These are phyloP conservation scores for Mycena olivaceomarginata DNA, from an alignment of 768 basidiomycete species.

Conservation along the genomic window DNA sequence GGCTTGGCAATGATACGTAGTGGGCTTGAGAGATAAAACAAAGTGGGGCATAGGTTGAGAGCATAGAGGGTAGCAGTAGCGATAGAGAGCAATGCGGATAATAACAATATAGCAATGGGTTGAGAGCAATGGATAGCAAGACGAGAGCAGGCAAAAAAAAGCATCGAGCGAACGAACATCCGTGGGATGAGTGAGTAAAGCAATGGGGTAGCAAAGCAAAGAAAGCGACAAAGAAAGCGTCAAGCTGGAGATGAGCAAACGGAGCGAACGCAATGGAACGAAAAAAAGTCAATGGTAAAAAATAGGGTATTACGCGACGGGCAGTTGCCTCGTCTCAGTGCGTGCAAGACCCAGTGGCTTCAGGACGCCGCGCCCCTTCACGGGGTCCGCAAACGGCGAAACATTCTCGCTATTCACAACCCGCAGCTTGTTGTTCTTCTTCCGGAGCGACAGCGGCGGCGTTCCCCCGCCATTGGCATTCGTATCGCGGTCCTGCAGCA, in stretches of 20 bases:
- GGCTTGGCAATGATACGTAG: slow-evolving; percentile 38
- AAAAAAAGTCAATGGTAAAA: slow-evolving; percentile 35
- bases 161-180: slow-evolving; percentile 43
- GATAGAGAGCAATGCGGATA: slow-evolving; percentile 40
- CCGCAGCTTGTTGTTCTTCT: slow-evolving; percentile 67
- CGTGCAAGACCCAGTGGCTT: slow-evolving; percentile 77
- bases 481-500: slow-evolving; percentile 75
- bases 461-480: slow-evolving; percentile 62
- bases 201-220: slow-evolving; percentile 25
- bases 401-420: slow-evolving; percentile 63
- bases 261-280: slow-evolving; percentile 14
- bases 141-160: slow-evolving; percentile 40
- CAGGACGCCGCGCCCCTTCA: slow-evolving; percentile 64
- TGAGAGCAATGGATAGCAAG: slow-evolving; percentile 32
- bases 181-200: neutral
- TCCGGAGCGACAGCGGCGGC: slow-evolving; percentile 75
- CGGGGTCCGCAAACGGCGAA: slow-evolving; percentile 50
- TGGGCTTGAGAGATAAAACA: slow-evolving; percentile 10
- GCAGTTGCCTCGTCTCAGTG: slow-evolving; percentile 72
- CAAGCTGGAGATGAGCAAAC: slow-evolving; percentile 6
- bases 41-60: slow-evolving; percentile 37
- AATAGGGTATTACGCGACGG: slow-evolving; percentile 55
- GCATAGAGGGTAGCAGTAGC: slow-evolving; percentile 40
- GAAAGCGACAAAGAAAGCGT: slow-evolving; percentile 42
- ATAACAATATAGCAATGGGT: slow-evolving; percentile 38